Percentiles rank a stretch among this genome's conserved stretches.
These are phyloP conservation scores for Pseudogymnoascus sp. DNA, from an alignment of 2,329 filamentous ascomycete genomes.

Conservation along the genomic window DNA sequence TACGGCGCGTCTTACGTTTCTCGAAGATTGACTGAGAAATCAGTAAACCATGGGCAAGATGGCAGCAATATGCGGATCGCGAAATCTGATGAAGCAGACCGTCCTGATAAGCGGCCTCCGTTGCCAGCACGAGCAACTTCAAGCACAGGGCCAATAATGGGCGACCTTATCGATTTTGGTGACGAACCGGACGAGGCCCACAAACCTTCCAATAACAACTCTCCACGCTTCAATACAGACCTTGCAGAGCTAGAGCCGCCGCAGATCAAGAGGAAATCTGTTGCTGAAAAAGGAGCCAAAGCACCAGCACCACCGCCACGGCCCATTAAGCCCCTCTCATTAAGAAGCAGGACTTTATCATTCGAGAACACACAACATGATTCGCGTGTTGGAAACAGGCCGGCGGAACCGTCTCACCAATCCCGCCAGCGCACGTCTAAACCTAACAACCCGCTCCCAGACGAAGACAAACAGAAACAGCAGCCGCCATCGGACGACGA, in stretches of 20 bases:
- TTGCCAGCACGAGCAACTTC: slow-evolving; percentile 23
- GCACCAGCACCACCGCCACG: slow-evolving; percentile 43
- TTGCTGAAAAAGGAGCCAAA: slow-evolving; percentile 15
- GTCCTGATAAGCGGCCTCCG: slow-evolving; percentile 19
- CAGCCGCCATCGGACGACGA: slow-evolving; percentile 18
- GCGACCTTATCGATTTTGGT: slow-evolving; percentile 52
- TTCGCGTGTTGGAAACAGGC: slow-evolving; percentile 34
- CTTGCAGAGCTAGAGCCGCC: slow-evolving; percentile 22
- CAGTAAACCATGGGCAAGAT: slow-evolving; percentile 11
- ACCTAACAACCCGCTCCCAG: slow-evolving; percentile 5
- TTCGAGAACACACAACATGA: slow-evolving; percentile 25
- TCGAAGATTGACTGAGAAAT: slow-evolving; percentile 17
- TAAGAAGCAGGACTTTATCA: slow-evolving; percentile 35
- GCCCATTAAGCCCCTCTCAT: slow-evolving; percentile 48
- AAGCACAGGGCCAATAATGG: slow-evolving; percentile 35
- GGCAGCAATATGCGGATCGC: slow-evolving; percentile 8
- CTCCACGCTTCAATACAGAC: slow-evolving; percentile 23
- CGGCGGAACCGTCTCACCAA: slow-evolving; percentile 29
- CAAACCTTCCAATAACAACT: slow-evolving; percentile 24
- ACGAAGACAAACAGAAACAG: slow-evolving; percentile 13
- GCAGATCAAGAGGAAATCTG: slow-evolving; percentile 23
- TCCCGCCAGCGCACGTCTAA: slow-evolving; percentile 17
- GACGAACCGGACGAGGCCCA: slow-evolving; percentile 40
- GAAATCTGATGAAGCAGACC: neutral
- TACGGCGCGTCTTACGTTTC: slow-evolving; percentile 28